Conservation (phyloP, 164 flowering plant species). For the Macadamia tetraphylla region DNA sequence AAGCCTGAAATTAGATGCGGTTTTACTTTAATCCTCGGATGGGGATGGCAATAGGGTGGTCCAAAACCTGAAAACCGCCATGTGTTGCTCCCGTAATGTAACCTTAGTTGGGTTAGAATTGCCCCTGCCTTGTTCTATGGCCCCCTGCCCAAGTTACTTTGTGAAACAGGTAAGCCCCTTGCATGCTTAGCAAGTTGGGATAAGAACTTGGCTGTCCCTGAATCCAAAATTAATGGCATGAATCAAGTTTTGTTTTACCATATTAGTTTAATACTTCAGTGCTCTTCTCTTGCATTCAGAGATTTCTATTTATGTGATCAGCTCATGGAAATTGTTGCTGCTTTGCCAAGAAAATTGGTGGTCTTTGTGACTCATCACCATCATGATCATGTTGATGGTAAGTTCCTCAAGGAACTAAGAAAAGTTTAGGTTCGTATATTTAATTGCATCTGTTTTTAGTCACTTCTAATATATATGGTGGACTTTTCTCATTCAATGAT, state of each 20-base stretch:
- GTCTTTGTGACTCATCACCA: slow-evolving; percentile 98
- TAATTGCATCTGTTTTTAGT: neutral
- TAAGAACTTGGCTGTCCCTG: neutral
- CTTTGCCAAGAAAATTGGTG: slow-evolving; percentile 77
- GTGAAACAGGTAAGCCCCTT: too few species aligned
- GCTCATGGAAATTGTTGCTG: slow-evolving; percentile 62
- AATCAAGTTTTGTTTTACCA: neutral
- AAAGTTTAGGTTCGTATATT: neutral
- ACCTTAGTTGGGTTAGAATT: too few species aligned
- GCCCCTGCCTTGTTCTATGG: too few species aligned
- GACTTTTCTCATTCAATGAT: too few species aligned
- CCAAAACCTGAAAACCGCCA: too few species aligned
- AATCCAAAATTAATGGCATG: neutral
- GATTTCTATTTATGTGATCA: slow-evolving; percentile 28
- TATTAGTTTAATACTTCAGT: slow-evolving; percentile 4
- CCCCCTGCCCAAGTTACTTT: too few species aligned
- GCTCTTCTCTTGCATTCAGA: neutral
- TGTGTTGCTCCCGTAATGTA: too few species aligned
- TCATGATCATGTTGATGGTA: slow-evolving; percentile 90
- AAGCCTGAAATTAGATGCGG: too few species aligned
- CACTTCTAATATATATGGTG: too few species aligned
- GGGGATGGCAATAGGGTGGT: too few species aligned
- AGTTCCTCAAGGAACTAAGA: slow-evolving; percentile 13
- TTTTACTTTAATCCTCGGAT: too few species aligned
- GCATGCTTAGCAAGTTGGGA: too few species aligned